Percentiles rank a stretch among this genome's conserved stretches.
These are phyloP conservation scores for Nicotiana noctiflora DNA, from an alignment of 257 asterid genomes.

Conservation along the genomic window DNA sequence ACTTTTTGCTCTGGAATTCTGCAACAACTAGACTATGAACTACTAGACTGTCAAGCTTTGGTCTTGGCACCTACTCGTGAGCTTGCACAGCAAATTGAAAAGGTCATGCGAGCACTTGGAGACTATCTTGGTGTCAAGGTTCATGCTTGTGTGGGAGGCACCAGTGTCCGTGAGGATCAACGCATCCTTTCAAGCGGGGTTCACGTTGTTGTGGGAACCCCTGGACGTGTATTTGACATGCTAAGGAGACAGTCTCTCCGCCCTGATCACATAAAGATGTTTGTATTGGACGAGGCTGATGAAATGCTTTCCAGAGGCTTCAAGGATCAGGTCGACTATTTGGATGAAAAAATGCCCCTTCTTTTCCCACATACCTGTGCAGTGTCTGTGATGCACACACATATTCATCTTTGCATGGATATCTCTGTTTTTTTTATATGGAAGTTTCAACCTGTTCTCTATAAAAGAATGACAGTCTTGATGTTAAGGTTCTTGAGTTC, in stretches of 20 bases:
- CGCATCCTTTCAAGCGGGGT: conserved; percentile 21
- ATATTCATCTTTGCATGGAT: background rate
- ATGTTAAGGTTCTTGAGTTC: background rate
- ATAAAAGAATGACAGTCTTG: background rate
- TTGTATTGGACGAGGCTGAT: conserved; percentile 22
- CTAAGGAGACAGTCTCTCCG: conserved; percentile 16
- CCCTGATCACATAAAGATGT: conserved; percentile 16
- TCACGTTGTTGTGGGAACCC: conserved; percentile 22
- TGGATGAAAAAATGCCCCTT: background rate
- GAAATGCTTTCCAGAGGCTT: conserved; percentile 25
- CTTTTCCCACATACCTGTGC: background rate
- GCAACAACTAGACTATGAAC: conserved; percentile 19
- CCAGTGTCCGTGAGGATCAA: conserved; percentile 22
- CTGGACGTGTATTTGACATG: conserved; percentile 23
- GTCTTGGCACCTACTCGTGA: conserved; percentile 27
- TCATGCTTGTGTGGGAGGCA: conserved; percentile 24
- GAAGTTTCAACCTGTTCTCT: background rate
- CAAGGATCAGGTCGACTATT: conserved; percentile 16
- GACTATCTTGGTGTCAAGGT: conserved; percentile 16
- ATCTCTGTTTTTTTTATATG: background rate
- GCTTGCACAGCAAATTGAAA: conserved; percentile 21
- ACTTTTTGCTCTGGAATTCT: conserved; percentile 22
- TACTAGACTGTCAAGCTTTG: conserved; percentile 15
- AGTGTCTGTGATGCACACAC: background rate
- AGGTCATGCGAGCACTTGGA: conserved; percentile 23